Evolutionary conservation across 192 early-diverging fungal species (phyloP), one percentile per base, ranked within the genome.

Genomic region (Diversispora eburnea): DNA sequence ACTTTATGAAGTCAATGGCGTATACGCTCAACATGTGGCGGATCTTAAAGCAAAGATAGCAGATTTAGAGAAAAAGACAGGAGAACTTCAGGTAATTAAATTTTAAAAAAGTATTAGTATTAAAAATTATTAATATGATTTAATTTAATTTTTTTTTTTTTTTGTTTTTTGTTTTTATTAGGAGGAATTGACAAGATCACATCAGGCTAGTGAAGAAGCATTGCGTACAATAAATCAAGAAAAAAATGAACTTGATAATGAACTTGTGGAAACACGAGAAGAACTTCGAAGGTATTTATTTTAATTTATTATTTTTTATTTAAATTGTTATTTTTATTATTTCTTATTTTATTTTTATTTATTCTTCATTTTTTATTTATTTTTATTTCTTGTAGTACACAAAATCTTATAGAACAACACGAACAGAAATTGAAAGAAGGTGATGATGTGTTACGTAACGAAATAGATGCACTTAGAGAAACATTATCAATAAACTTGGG

Each of bases 1-100:
- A 62, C 60, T 88, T 15, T 81, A 76, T 42, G 87, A 88, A 64
- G 79, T 81, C 61, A 82, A 86, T 20, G 73, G 78, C 66, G 70
- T 84, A 52, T 88, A 85, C 70, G 80, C 83, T 22, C 63, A 84
- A 8, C 79, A 85, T 51, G 77, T 82, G 59, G 83, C 82, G 9
- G 62, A 66, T 3, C 77, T 88, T 10, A 76, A 85, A 59, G 57
- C 73, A 62, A 83, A 86, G 47, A 84, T 88, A 15, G 73, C 76
- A 22, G 71, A 82, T 0, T 70, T 86, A 19, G 85, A 88, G 71
- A 84, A 80, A 47, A 78, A 79, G 10, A 78, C 76, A 5, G 77
- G 80, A 63, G 84, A 85, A 17, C 46, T 84, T 52, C 79, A 87
- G 81, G 81, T 82, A 64, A 8, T 19, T 19, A 9, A 59, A 45